phyloP scores from a whole-genome alignment of 2,329 filamentous ascomycete species.

The Hirsutella rhossiliensis region DNA sequence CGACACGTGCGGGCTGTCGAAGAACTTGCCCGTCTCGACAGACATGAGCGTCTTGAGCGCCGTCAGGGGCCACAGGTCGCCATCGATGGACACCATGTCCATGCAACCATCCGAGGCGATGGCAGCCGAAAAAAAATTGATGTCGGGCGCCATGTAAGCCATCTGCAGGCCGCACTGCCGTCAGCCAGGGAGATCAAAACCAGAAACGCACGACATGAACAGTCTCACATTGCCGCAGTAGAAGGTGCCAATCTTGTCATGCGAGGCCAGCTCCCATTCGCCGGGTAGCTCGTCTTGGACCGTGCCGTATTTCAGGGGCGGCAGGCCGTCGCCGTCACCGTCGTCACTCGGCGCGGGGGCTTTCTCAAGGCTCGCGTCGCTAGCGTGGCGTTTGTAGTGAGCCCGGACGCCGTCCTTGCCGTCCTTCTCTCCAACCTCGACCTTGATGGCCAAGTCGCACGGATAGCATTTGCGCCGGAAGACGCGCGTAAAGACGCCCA shows the following conservation, averaged over 20 bases:
- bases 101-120: constrained; percentile 74
- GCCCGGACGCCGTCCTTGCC: constrained; percentile 63
- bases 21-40: constrained; percentile 63
- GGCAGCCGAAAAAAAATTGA: constrained; percentile 78
- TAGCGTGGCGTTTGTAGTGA: constrained; percentile 49
- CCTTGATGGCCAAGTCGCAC: constrained; percentile 76
- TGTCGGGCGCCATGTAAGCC: constrained; percentile 78
- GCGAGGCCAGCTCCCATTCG: constrained; percentile 62
- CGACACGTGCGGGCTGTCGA: constrained; percentile 64
- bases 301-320: constrained; percentile 66
- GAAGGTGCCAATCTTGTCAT: constrained; percentile 78
- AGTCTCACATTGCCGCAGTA: constrained; percentile 71
- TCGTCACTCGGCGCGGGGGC: constrained; percentile 7
- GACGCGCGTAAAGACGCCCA: constrained; percentile 69
- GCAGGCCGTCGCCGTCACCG: constrained; percentile 40
- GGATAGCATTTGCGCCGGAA: constrained; percentile 71
- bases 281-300: constrained; percentile 63
- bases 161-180: constrained; percentile 38
- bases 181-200: constrained; percentile 3
- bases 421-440: constrained; percentile 49
- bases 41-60: constrained; percentile 59
- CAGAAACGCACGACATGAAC: constrained; percentile 4
- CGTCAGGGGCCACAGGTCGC: constrained; percentile 55
- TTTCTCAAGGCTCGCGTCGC: constrained; percentile 14
- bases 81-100: constrained; percentile 73